Base-by-base conservation (phyloP, 495 filamentous ascomycete species). In the Talaromyces borbonicus region DNA sequence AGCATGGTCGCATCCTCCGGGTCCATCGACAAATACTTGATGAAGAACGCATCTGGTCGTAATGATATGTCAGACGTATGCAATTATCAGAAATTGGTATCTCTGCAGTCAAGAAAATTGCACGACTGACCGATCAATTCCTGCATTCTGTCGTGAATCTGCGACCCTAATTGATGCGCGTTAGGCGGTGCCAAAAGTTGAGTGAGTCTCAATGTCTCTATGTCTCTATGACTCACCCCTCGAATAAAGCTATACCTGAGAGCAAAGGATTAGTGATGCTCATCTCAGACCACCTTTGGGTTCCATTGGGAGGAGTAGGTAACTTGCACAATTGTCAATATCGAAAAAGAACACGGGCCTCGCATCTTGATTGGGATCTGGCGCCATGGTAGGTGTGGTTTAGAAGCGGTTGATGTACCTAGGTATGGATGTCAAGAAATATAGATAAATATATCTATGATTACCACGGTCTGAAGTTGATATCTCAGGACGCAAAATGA, bases 291-390 rank as follows among this genome's bases (percentile, higher is more conserved):
- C 6, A 9, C 31, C 8, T 32, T 16, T 26, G 9, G 38, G 46
- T 15, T 8, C 9, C 14, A 9, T 18, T 8, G n/a, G n/a, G 14
- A 23, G 18, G 49, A 6, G 26, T 11, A 47, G 35, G 18, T 16
- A 14, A 74, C 77, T 50, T 71, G 84, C 80, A 66, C 93, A 97
- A 56, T 99, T 99, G 74, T 99, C 93, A 59, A 99, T 96, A 56
- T 99, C 93, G 52, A 89, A 87, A 62, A 89, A 90, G 66, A 90
- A 84, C 4, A 87, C 71, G 0, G 80, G 77, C 35, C 79, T 60
- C 43, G 61, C 49, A 51, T 72, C 66, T 49, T 47, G n/a, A 23
- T 46, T 52, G 37, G 50, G 46, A 31, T 49, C 55, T 29, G 50
- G 50, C 14, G 61, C 43, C 50, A 62, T 60, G 41, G 55, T 55